These are phyloP conservation scores for Albophoma yamanashiensis DNA, from an alignment of 2,329 filamentous ascomycete genomes.

Conservation along the genomic window DNA sequence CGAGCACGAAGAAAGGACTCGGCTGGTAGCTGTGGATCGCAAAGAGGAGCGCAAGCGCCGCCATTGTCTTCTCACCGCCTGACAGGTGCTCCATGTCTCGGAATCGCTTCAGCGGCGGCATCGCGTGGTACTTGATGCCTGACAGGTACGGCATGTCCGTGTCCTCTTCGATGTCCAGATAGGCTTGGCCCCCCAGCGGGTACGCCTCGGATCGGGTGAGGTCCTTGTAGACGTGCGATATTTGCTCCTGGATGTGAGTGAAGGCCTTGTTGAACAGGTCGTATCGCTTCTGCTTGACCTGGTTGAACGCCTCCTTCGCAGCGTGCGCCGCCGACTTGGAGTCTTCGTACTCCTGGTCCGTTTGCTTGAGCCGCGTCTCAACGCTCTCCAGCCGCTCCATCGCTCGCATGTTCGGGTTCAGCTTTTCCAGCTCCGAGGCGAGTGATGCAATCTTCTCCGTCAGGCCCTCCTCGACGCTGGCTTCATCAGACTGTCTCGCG, in stretches of 20 bases:
- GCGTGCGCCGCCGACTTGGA: constrained; percentile 63
- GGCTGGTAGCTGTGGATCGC: constrained; percentile 96
- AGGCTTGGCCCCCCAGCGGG: constrained; percentile 79
- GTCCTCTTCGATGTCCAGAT: constrained; percentile 87
- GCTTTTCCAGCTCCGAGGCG: constrained; percentile 74
- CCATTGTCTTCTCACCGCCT: constrained; percentile 98
- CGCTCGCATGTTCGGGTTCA: constrained; percentile 94
- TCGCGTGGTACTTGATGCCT: constrained; percentile 96
- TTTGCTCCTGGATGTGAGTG: constrained; percentile 88
- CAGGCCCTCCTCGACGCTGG: constrained; percentile 63
- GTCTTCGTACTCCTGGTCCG: constrained; percentile 82
- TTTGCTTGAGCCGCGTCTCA: constrained; percentile 69
- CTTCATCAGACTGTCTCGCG: constrained; percentile 54
- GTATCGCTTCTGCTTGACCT: constrained; percentile 70
- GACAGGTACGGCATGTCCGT: constrained; percentile 93
- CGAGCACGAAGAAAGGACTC: constrained; percentile 92
- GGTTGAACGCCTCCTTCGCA: constrained; percentile 74
- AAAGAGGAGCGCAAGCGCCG: constrained; percentile 88
- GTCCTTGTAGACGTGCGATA: constrained; percentile 88
- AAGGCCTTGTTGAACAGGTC: constrained; percentile 95
- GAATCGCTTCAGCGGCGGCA: constrained; percentile 97
- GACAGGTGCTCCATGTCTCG: constrained; percentile 98
- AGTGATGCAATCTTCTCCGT: constrained; percentile 68
- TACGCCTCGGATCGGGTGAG: constrained; percentile 85
- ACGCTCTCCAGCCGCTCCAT: constrained; percentile 84